Percentiles rank a stretch among this genome's conserved stretches.
Evolutionary conservation across 176 grass and related monocot genomes (phyloP).

Genomic region (Carex cristatella): DNA sequence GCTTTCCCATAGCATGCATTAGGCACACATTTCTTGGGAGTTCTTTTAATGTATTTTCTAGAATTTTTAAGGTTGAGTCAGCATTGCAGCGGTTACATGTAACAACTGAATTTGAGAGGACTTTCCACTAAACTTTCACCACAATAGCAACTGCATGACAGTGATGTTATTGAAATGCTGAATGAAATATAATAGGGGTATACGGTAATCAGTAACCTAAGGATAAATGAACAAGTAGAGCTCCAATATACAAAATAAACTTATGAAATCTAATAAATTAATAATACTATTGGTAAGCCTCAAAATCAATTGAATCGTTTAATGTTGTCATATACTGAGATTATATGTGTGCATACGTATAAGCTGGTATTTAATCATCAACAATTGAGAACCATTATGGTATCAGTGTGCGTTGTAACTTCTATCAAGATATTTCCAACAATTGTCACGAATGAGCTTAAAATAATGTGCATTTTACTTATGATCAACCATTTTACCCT

Average conservation of each 20-base stretch:
- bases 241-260: background rate
- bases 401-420: background rate
- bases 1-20: background rate
- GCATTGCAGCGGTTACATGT: background rate
- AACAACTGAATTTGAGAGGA: background rate
- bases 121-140: background rate
- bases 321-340: background rate
- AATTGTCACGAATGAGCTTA: background rate
- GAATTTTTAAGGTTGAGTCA: background rate
- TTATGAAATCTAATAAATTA: background rate
- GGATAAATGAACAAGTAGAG: background rate
- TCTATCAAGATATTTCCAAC: background rate
- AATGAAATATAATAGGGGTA: background rate
- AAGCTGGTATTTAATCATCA: background rate
- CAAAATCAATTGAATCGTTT: background rate
- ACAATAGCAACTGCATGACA: background rate
- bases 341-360: background rate
- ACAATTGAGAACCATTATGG: too few relatives aligned
- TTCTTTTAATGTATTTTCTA: conserved; percentile 1
- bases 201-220: background rate
- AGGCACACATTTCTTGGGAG: background rate
- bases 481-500: background rate
- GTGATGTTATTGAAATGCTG: background rate
- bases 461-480: background rate
- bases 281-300: background rate